Percentiles rank a stretch among this genome's conserved stretches.
Evolutionary conservation across 2,329 filamentous ascomycete species (phyloP).

Genomic region (Xylariaceae sp.): DNA sequence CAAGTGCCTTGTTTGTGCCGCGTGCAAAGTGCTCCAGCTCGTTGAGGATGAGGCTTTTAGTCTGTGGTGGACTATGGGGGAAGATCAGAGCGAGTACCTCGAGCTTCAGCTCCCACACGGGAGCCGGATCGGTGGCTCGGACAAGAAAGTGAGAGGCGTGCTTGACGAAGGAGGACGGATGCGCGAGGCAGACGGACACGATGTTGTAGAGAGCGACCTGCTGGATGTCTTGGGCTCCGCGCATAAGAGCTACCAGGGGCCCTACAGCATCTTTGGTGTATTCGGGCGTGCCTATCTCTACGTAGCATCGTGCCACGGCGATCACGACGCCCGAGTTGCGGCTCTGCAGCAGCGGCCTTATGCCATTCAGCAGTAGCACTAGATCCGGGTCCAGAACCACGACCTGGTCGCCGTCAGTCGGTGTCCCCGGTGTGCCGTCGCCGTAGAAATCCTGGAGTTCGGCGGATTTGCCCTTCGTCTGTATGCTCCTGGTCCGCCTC

Average conservation of each 20-base stretch:
- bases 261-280: slow-evolving; percentile 72
- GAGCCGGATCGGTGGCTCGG: slow-evolving; percentile 66
- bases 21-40: slow-evolving; percentile 91
- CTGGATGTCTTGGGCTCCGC: slow-evolving; percentile 79
- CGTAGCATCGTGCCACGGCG: slow-evolving; percentile 76
- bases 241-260: slow-evolving; percentile 76
- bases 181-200: slow-evolving; percentile 76
- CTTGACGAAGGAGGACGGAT: slow-evolving; percentile 74
- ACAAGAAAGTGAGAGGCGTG: slow-evolving; percentile 88
- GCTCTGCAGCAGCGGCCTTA: slow-evolving; percentile 80
- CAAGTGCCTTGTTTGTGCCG: slow-evolving; percentile 63
- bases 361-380: slow-evolving; percentile 68
- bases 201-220: slow-evolving; percentile 90
- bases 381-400: slow-evolving; percentile 73
- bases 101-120: slow-evolving; percentile 86
- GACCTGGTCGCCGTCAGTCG: slow-evolving; percentile 44
- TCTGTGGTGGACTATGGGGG: slow-evolving; percentile 64
- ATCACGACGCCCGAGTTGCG: slow-evolving; percentile 90
- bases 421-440: slow-evolving; percentile 46
- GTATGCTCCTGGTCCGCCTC: slow-evolving; percentile 51
- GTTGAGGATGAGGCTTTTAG: slow-evolving; percentile 81
- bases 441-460: slow-evolving; percentile 74
- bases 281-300: slow-evolving; percentile 71
- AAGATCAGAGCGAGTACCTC: slow-evolving; percentile 89
- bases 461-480: slow-evolving; percentile 26